A percentile compares a stretch with the other conserved stretches of the same genome.
Conservation (phyloP, 192 early-diverging fungal species). For the Entomortierella beljakovae region DNA sequence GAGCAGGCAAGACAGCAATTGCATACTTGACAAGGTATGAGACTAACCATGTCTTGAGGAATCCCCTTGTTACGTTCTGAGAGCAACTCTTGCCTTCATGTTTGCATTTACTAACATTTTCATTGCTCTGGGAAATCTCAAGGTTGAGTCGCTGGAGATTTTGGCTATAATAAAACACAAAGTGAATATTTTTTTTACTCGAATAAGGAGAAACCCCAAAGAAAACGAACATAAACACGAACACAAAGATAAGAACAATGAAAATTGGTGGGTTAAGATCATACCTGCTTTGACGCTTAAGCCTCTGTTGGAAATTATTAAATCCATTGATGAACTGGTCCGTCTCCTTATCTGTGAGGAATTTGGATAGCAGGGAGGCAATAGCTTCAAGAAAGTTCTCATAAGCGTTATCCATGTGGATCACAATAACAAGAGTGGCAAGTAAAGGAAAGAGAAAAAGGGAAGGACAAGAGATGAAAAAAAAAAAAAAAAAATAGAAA, state of each 20-base stretch:
- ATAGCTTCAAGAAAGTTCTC: conserved; percentile 74
- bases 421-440: background rate
- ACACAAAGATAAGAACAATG: background rate
- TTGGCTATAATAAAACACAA: conserved; percentile 38
- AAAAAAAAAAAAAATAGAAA: background rate
- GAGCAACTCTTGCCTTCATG: conserved; percentile 73
- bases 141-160: conserved; percentile 56
- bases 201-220: too few species aligned
- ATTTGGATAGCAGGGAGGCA: conserved; percentile 70
- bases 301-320: conserved; percentile 70
- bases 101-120: conserved; percentile 56
- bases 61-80: conserved; percentile 73
- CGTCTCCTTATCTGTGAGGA: conserved; percentile 75
- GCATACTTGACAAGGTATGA: conserved; percentile 71
- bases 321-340: conserved; percentile 70
- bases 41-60: conserved; percentile 70
- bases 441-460: background rate
- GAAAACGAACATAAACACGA: too few species aligned
- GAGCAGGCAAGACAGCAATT: conserved; percentile 63
- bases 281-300: conserved; percentile 71
- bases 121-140: conserved; percentile 42
- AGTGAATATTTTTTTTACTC: background rate
- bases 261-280: background rate
- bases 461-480: background rate
- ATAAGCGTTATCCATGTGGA: conserved; percentile 50